These are phyloP conservation scores for Aspergillus hiratsukae DNA, from an alignment of 2,329 filamentous ascomycete genomes.

Conservation along the genomic window DNA sequence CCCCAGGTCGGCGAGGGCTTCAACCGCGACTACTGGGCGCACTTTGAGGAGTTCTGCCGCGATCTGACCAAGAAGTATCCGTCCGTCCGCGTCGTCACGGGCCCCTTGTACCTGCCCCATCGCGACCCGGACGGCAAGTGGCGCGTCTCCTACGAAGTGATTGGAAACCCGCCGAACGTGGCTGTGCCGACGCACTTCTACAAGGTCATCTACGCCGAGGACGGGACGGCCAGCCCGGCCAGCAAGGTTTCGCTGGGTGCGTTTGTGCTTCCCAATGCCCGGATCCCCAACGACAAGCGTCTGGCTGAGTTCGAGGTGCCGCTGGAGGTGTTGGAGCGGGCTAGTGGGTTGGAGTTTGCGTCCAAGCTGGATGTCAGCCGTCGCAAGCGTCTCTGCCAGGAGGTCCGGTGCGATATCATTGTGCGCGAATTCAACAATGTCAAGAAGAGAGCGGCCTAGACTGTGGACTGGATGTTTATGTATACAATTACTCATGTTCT, in stretches of 20 bases:
- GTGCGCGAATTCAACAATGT: constrained; percentile 72
- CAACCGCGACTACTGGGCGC: constrained; percentile 98
- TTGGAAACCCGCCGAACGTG: constrained; percentile 86
- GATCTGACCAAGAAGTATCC: constrained; percentile 76
- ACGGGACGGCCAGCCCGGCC: constrained; percentile 54
- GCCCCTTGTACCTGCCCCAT: constrained; percentile 86
- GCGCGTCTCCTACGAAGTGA: constrained; percentile 93
- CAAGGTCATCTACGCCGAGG: constrained; percentile 96
- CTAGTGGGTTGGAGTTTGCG: constrained; percentile 88
- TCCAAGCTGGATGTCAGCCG: constrained; percentile 68
- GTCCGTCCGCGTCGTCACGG: constrained; percentile 84
- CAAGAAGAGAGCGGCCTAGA: constrained; percentile 39
- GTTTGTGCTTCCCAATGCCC: constrained; percentile 90
- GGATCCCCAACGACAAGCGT: constrained; percentile 81
- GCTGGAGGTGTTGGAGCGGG: constrained; percentile 84
- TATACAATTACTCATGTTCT: neutral
- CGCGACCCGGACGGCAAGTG: constrained; percentile 88
- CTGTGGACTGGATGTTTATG: neutral
- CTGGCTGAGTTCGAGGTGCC: constrained; percentile 92
- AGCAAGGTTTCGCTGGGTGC: constrained; percentile 85
- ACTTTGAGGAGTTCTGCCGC: constrained; percentile 96
- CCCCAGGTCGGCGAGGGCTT: constrained; percentile 97
- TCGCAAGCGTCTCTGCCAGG: constrained; percentile 75
- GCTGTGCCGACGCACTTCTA: constrained; percentile 98
- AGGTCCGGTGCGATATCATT: constrained; percentile 76